phyloP scores from a whole-genome alignment of 2,329 filamentous ascomycete species.

The Whalleya microplaca region DNA sequence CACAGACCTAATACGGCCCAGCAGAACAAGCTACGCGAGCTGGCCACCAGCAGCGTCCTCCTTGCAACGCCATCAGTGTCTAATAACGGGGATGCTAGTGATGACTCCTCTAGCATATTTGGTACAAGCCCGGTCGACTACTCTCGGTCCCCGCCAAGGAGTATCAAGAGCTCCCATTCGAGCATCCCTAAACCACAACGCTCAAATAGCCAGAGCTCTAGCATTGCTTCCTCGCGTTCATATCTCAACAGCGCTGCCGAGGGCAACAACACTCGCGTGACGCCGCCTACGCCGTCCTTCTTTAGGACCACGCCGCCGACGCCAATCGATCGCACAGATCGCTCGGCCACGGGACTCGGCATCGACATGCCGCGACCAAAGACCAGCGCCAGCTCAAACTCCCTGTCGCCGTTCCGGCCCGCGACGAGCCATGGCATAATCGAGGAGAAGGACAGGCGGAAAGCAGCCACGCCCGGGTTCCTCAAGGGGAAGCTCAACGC shows the following conservation, averaged over 20 bases:
- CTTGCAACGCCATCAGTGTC: conserved; percentile 48
- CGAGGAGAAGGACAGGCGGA: conserved; percentile 26
- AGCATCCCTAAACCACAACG: conserved; percentile 49
- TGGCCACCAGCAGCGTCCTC: conserved; percentile 78
- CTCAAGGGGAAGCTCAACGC: conserved; percentile 43
- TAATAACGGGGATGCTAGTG: conserved; percentile 54
- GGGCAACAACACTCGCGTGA: conserved; percentile 28
- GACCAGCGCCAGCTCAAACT: conserved; percentile 30
- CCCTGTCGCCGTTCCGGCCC: conserved; percentile 21
- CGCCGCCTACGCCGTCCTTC: conserved; percentile 34
- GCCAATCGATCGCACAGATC: conserved; percentile 27
- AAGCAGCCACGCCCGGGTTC: conserved; percentile 37
- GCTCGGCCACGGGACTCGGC: conserved; percentile 30
- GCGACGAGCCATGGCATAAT: conserved; percentile 9
- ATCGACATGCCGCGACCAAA: conserved; percentile 33
- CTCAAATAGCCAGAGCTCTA: conserved; percentile 57
- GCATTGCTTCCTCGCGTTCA: conserved; percentile 51
- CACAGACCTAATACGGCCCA: conserved; percentile 82
- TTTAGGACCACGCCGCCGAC: conserved; percentile 39
- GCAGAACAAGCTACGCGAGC: conserved; percentile 77
- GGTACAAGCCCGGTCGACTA: conserved; percentile 59
- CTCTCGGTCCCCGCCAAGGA: conserved; percentile 61
- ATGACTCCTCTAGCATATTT: conserved; percentile 60
- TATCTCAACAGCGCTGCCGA: conserved; percentile 31
- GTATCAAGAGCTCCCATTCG: conserved; percentile 53